phyloP scores from a whole-genome alignment of 1,284 basidiomycete species.

The Cutaneotrichosporon sp. region DNA sequence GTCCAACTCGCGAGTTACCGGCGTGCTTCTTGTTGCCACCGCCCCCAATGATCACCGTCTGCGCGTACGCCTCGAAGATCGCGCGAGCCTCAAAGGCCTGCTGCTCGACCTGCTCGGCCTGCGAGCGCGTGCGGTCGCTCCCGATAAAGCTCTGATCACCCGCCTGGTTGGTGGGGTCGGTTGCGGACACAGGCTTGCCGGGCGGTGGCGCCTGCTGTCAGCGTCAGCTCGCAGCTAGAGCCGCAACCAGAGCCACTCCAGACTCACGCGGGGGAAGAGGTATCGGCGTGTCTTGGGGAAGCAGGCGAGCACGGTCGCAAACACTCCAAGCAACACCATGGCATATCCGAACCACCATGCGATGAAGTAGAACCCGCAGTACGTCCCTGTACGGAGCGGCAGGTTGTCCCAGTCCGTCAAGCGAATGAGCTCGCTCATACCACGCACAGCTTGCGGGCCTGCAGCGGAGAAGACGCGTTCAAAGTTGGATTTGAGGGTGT shows the following conservation, averaged over 20 bases:
- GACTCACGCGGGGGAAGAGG: slow-evolving; percentile 58
- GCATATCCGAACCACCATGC: slow-evolving; percentile 57
- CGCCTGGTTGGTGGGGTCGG: slow-evolving; percentile 30
- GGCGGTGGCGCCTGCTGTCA: neutral
- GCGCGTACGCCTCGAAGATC: slow-evolving; percentile 50
- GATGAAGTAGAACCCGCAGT: slow-evolving; percentile 56
- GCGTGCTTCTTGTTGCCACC: slow-evolving; percentile 19
- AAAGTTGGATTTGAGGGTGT: slow-evolving; percentile 57
- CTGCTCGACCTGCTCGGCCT: slow-evolving; percentile 55
- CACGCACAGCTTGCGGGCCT: slow-evolving; percentile 56
- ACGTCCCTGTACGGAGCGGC: slow-evolving; percentile 54
- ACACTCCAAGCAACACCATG: slow-evolving; percentile 51
- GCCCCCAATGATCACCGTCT: slow-evolving; percentile 40
- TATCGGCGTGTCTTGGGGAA: slow-evolving; percentile 55
- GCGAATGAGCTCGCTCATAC: slow-evolving; percentile 57
- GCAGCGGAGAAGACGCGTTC: slow-evolving; percentile 60
- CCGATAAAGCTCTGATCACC: slow-evolving; percentile 55
- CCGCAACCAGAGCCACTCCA: neutral
- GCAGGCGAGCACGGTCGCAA: slow-evolving; percentile 56
- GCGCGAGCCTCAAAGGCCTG: slow-evolving; percentile 55
- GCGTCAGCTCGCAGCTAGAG: neutral
- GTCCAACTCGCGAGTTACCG: slow-evolving; percentile 36
- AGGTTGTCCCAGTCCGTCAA: slow-evolving; percentile 57
- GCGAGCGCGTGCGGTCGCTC: slow-evolving; percentile 46
- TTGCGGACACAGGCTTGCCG: neutral